A percentile compares a stretch with the other conserved stretches of the same genome.
Evolutionary conservation across 2,329 filamentous ascomycete species (phyloP).

Genomic region (Rutstroemia sydowiana): DNA sequence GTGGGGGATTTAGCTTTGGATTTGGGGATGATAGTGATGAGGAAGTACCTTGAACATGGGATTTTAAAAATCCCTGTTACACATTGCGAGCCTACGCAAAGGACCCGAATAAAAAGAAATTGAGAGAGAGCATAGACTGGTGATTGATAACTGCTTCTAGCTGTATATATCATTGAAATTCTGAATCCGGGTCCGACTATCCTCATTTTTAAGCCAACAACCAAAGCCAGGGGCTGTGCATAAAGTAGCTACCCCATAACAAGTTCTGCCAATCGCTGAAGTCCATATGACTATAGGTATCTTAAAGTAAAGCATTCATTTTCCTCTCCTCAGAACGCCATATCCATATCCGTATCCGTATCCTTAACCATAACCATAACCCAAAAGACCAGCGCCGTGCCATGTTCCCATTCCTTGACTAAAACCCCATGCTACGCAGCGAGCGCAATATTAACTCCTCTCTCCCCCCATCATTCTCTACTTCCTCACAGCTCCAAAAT

Average conservation of each 20-base stretch:
- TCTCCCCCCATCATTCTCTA: constrained; percentile 6
- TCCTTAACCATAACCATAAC: background rate
- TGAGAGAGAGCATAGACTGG: no score
- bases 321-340: background rate
- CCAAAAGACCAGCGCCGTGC: no score
- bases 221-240: no score
- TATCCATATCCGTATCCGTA: background rate
- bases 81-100: no score
- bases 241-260: no score
- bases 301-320: background rate
- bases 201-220: no score
- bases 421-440: background rate
- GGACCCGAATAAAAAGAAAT: no score
- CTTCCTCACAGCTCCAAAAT: constrained; percentile 27
- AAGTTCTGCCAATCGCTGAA: background rate
- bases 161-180: no score
- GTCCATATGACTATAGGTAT: background rate
- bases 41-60: constrained; percentile 31
- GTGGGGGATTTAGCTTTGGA: constrained; percentile 53
- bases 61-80: background rate
- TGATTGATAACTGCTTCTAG: no score
- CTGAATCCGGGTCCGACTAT: no score
- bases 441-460: background rate
- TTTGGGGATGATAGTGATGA: constrained; percentile 50
- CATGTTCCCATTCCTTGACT: background rate